phyloP scores from a whole-genome alignment of 1,139 yeast species.

The Suhomyces bokatorum region DNA sequence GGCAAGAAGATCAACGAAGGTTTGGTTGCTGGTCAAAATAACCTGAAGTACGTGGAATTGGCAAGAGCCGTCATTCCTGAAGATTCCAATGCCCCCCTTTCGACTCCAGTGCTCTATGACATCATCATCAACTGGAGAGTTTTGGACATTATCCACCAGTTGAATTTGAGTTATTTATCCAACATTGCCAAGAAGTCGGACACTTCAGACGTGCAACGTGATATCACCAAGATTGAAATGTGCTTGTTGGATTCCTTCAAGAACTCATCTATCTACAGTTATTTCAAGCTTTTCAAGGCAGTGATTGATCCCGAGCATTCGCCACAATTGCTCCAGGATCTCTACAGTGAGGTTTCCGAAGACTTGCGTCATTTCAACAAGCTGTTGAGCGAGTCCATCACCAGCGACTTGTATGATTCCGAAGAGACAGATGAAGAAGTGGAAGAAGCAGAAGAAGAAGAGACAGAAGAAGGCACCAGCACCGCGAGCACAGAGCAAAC shows the following conservation, averaged over 20 bases:
- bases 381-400: constrained; percentile 28
- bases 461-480: constrained; percentile 6
- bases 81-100: constrained; percentile 1
- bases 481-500: background rate
- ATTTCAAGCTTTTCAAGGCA: constrained; percentile 33
- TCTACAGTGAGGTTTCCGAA: constrained; percentile 16
- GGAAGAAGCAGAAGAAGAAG: constrained; percentile 14
- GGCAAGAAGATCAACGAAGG: constrained; percentile 26
- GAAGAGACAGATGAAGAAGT: constrained; percentile 31
- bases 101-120: constrained; percentile 21
- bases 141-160: constrained; percentile 36
- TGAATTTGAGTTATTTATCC: constrained; percentile 32
- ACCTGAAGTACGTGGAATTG: constrained; percentile 34
- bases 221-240: constrained; percentile 24
- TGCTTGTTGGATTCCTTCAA: constrained; percentile 17
- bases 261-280: constrained; percentile 17
- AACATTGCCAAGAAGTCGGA: constrained; percentile 19
- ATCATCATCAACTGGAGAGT: constrained; percentile 40
- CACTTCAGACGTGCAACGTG: constrained; percentile 23
- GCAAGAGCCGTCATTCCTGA: constrained; percentile 15
- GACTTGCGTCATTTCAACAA: constrained; percentile 25
- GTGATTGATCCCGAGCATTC: constrained; percentile 29
- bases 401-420: constrained; percentile 31
- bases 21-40: constrained; percentile 30
- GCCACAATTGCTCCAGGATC: constrained; percentile 22